Base-by-base conservation (phyloP, 2,329 filamentous ascomycete genomes). In the Ustilaginoidea virens region DNA sequence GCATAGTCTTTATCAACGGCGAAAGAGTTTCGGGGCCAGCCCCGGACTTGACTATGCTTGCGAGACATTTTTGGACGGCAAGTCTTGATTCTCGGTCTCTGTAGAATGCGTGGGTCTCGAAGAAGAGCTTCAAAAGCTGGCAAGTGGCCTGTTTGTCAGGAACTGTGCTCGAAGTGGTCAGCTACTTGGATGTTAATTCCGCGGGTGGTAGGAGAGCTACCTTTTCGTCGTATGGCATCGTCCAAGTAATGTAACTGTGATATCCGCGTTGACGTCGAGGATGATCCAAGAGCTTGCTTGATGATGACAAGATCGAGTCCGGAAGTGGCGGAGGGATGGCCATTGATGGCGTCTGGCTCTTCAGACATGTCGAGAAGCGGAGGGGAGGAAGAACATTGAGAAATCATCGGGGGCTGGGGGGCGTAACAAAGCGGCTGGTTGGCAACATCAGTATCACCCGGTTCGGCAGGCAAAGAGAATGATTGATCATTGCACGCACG, bases 101-200 rank as follows among this genome's bases (percentile, higher is more conserved):
- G 54, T 96, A 98, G 42, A 80, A 73, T 36, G 81, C 71, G 48
- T 94, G 85, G 29, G 86, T 94, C 49, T 74, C 73, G 57, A 96
- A 87, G 18, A 98, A 69, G 19, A 85, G 60, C 36, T 72, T 66
- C 37, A 92, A 58, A 29, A 90, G 52, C 34, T 53, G 50, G 28
- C 62, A 55, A 31, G 71, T 55, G 29, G 65, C 51, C 25, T 61
- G 51, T 49, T 53, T 48, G 33, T 64, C 58, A 42, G 66, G 49
- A 34, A 57, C 66, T 35, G 20, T n/a, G 14, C 5, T 19, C 23
- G 8, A 7, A 19, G 7, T 17, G n/a, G n/a, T 22, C 21, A 30
- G 26, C 10, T 7, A 19, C 17, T 12, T 11, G 26, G 18, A 22
- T 23, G 29, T 7, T 17, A 10, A 22, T 17, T 17, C 17, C n/a